Base-by-base conservation (phyloP, 129 eudicot species). In the Heracleum sosnowskyi region DNA sequence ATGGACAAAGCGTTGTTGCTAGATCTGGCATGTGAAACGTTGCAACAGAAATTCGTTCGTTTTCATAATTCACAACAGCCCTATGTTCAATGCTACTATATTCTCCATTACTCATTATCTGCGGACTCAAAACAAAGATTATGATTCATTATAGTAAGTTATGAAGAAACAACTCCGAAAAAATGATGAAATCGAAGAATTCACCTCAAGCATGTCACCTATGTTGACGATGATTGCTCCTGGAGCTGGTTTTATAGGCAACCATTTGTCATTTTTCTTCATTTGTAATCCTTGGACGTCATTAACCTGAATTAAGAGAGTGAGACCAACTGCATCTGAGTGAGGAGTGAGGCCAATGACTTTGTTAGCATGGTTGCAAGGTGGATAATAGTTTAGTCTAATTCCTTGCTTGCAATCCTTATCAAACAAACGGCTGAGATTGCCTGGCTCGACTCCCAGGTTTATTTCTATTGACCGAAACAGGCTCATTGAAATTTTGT, bases 11-110 rank as follows among this genome's bases (percentile, higher is more conserved):
- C 29, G 8, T 39, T n/a, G 49, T 11, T 7, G 45, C 75, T 9
- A 71, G n/a, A 42, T 63, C 70, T 63, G 84, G 84, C 66, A 37
- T 76, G 53, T 81, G 84, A 68, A 81, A 81, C 66, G 76, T 79
- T 15, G 84, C 84, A n/a, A 81, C 26, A 22, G 84, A 81, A 35
- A 81, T 79, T 26, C 84, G 26, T 35, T 81, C 80, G 10, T 5
- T 81, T 20, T 75, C 53, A 12, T 5, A 20, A n/a, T 81, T 76
- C 6, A 76, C 80, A 33, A 81, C 69, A 28, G 84, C 80, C 39
- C 84, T 75, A 24, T 75, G 80, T 76, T 81, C 84, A 45, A 81
- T 81, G 84, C 84, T 81, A 26, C 71, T 75, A 26, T 81, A 81
- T 76, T 64, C 75, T 20, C 80, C 80, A 47, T 81, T 81, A 9